phyloP scores from a whole-genome alignment of 768 basidiomycete genomes.

The Obba rivulosa region DNA sequence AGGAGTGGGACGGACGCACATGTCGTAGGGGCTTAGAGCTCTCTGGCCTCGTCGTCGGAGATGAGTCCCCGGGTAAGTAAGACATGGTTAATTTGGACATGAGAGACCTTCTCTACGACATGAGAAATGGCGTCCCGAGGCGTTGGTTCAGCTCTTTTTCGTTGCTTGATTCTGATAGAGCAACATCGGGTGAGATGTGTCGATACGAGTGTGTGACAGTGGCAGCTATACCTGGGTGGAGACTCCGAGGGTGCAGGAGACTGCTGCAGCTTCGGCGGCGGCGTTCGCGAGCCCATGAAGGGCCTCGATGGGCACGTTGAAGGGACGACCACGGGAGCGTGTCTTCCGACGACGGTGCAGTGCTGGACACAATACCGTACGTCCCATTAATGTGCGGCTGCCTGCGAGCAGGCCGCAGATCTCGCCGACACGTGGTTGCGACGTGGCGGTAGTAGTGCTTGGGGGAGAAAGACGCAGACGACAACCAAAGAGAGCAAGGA shows the following conservation, averaged over 20 bases:
- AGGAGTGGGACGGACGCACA: conserved; percentile 45
- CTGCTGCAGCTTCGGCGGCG: conserved; percentile 85
- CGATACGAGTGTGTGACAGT: neutral
- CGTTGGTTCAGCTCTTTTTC: conserved; percentile 78
- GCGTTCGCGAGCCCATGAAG: conserved; percentile 92
- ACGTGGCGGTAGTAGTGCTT: too few relatives aligned
- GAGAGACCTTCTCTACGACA: conserved; percentile 74
- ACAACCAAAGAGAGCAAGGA: too few relatives aligned
- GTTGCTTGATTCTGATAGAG: conserved; percentile 64
- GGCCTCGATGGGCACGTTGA: conserved; percentile 93
- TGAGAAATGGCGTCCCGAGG: conserved; percentile 84
- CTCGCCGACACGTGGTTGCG: too few relatives aligned
- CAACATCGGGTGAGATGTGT: neutral
- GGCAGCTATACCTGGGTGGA: conserved; percentile 53
- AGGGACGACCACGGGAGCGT: conserved; percentile 74
- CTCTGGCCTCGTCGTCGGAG: conserved; percentile 77
- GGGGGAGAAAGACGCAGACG: too few relatives aligned
- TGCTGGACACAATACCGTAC: conserved; percentile 84
- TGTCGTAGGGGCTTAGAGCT: conserved; percentile 90
- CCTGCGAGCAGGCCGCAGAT: too few relatives aligned
- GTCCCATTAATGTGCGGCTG: conserved; percentile 88
- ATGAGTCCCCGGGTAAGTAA: conserved; percentile 63
- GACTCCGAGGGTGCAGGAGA: conserved; percentile 58
- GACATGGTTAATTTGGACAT: neutral
- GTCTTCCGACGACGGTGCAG: conserved; percentile 82